phyloP scores from a whole-genome alignment of 495 filamentous ascomycete genomes.

The Pseudoneurospora amorphoporcata region DNA sequence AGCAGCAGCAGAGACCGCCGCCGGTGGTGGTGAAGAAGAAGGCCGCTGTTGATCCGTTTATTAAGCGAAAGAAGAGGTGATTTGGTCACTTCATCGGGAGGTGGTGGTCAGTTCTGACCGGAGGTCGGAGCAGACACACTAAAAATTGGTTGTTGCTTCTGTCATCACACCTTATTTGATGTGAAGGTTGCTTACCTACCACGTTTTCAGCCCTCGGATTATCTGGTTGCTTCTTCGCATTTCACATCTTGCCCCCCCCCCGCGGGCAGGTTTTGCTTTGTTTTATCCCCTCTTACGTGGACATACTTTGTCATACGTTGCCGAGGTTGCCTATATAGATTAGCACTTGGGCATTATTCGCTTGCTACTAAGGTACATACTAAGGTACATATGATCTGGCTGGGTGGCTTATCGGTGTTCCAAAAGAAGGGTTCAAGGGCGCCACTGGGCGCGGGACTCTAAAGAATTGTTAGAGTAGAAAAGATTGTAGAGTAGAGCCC shows the following conservation, averaged over 20 bases:
- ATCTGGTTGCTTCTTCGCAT: background rate
- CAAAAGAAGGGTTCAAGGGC: background rate
- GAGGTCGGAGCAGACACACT: background rate
- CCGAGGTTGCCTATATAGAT: background rate
- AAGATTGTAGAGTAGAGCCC: background rate
- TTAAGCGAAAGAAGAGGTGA: conserved; percentile 28
- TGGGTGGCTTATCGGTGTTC: background rate
- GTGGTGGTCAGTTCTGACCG: background rate
- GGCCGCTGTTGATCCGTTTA: conserved; percentile 31
- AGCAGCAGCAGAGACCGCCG: background rate
- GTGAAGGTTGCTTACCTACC: background rate
- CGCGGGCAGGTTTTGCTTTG: background rate
- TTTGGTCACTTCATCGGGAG: background rate
- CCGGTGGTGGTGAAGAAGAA: conserved; percentile 22
- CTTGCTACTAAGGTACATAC: background rate
- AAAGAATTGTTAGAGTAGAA: background rate
- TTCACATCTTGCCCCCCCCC: background rate
- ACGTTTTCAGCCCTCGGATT: background rate
- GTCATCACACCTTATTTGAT: background rate
- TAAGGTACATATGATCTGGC: background rate
- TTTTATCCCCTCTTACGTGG: background rate
- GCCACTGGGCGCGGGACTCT: background rate
- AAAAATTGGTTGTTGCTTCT: background rate
- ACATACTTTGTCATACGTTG: background rate
- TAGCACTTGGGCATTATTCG: background rate